These are phyloP conservation scores for Ceratobasidium sp. DNA, from an alignment of 1,284 basidiomycete species.

Conservation along the genomic window DNA sequence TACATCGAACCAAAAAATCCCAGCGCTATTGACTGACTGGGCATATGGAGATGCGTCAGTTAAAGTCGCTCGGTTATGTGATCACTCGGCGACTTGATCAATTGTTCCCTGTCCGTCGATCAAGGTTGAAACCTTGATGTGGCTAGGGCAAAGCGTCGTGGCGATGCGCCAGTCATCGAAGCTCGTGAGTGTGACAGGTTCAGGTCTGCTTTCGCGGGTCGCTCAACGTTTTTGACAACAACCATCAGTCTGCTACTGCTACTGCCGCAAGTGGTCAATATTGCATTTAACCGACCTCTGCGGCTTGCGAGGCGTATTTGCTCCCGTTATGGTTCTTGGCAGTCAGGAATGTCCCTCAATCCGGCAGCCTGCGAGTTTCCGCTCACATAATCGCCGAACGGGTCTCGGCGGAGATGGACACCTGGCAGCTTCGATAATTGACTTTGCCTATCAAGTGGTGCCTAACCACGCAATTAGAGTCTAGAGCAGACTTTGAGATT, in stretches of 20 bases:
- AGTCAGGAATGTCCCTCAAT: too few relatives aligned
- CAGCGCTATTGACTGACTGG: too few relatives aligned
- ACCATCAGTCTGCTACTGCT: too few relatives aligned
- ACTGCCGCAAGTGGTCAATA: too few relatives aligned
- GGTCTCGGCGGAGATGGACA: constrained; percentile 25
- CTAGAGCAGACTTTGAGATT: background rate
- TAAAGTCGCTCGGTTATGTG: too few relatives aligned
- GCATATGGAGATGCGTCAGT: too few relatives aligned
- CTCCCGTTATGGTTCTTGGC: too few relatives aligned
- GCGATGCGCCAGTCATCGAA: constrained; percentile 1
- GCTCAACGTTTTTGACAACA: background rate
- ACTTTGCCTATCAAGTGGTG: background rate
- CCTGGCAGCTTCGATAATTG: background rate
- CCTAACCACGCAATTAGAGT: background rate
- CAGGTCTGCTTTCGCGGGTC: background rate
- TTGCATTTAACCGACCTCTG: too few relatives aligned
- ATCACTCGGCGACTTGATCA: constrained; percentile 28
- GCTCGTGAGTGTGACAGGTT: background rate
- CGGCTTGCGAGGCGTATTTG: too few relatives aligned
- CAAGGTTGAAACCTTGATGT: constrained; percentile 31
- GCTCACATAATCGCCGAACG: background rate
- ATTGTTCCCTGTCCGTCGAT: constrained; percentile 30
- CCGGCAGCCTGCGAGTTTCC: background rate
- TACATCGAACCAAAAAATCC: too few relatives aligned
- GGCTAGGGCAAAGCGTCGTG: background rate